Evolutionary conservation across 2,329 filamentous ascomycete genomes (phyloP), one percentile per base, ranked within the genome.

Genomic region (Aspergillus quadrilineatus): DNA sequence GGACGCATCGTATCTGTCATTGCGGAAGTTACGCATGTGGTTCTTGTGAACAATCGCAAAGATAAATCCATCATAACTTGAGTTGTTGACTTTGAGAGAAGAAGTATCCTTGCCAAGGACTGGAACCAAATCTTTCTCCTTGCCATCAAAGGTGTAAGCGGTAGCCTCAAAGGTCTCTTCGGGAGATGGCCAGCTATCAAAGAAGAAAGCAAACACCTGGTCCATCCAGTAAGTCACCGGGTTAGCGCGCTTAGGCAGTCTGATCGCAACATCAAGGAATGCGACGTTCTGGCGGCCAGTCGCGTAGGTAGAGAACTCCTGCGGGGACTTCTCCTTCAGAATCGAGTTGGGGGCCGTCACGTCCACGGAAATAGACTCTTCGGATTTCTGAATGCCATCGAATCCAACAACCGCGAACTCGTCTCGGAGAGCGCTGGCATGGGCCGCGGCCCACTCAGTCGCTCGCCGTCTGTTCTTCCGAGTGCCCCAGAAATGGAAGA

Each of bases 41-140:
- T 92, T 88, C 85, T 99, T 99, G 83, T 97, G 91, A 60, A 97
- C 92, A 64, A 99, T 76, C 49, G 92, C 93, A 84, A 89, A 97
- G 62, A 99, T 93, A 68, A 97, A 99, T 44, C 87, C 87, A 72
- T 97, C 94, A 68, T 88, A 97, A 39, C 77, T 77, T 57, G 84
- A 87, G 73, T 81, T 85, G 59, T 68, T 77, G 63, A 67, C 76
- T 71, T 76, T 76, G 37, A 74, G 43, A 26, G 56, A 78, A 76
- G 79, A 86, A 86, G 82, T 85, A 87, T 75, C 78, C 66, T 84
- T 80, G 41, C 84, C 85, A 5, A 82, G 67, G 15, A 82, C 77
- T 6, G 89, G 90, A 0, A 95, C 87, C 29, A 92, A 85, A 59
- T 89, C 81, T 63, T 84, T 83, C 80, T 99, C 94, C 75, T 89